phyloP scores from a whole-genome alignment of 257 asterid species.

The Catharanthus roseus region DNA sequence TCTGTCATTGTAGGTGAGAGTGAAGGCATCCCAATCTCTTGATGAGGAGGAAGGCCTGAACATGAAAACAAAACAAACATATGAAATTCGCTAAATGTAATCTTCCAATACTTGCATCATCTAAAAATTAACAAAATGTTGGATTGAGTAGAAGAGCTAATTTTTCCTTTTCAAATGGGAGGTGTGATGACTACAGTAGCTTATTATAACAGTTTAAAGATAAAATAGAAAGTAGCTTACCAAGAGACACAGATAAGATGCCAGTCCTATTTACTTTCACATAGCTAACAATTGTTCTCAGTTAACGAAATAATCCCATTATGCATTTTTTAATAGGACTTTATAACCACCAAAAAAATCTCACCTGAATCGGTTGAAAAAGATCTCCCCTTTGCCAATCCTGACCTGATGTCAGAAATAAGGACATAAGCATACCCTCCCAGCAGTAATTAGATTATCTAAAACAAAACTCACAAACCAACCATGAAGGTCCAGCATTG shows the following conservation, averaged over 20 bases:
- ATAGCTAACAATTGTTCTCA: not conserved
- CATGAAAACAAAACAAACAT: conserved; percentile 13
- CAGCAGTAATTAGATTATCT: not conserved
- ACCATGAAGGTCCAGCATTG: conserved; percentile 41
- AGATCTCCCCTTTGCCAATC: conserved; percentile 29
- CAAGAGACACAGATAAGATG: not conserved
- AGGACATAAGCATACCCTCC: not conserved
- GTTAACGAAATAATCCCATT: not conserved
- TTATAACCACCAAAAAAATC: conserved; percentile 10
- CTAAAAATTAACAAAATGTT: not conserved
- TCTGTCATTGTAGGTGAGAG: conserved; percentile 99
- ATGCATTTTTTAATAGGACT: not conserved
- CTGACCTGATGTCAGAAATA: conserved; percentile 37
- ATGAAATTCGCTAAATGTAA: not conserved
- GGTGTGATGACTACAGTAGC: not conserved
- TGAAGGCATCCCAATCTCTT: conserved; percentile 98
- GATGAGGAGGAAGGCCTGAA: conserved; percentile 94
- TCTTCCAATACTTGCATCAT: not conserved
- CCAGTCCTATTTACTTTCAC: not conserved
- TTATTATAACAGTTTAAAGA: not conserved
- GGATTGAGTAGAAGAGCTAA: not conserved
- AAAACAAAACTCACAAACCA: conserved; percentile 17
- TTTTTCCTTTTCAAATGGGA: not conserved
- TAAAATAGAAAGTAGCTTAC: not conserved
- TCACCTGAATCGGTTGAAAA: conserved; percentile 74